Evolutionary conservation across 352 stramenopile genomes (phyloP).

Genomic region (Globisporangium apiculatum): DNA sequence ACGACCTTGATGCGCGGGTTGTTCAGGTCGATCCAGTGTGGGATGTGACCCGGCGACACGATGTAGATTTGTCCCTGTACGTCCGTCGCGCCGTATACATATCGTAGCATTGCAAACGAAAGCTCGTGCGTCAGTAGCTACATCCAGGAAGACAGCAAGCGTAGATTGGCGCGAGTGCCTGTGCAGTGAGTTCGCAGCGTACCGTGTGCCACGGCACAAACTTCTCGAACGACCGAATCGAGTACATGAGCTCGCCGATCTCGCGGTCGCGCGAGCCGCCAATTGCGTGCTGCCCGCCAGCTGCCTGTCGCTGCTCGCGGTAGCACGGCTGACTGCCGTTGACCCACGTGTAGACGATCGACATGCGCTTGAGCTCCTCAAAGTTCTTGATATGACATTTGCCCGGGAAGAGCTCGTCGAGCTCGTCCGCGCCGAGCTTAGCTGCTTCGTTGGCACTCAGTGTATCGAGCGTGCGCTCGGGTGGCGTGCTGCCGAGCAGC

Average conservation of each 20-base stretch:
- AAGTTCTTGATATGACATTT: constrained; percentile 86
- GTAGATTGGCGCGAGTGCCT: no score
- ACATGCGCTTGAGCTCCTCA: constrained; percentile 74
- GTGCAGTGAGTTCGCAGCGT: neutral
- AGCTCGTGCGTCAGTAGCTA: neutral
- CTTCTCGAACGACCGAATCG: constrained; percentile 80
- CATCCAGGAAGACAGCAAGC: no score
- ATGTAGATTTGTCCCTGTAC: constrained; percentile 74
- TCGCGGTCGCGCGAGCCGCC: constrained; percentile 79
- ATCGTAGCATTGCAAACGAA: neutral
- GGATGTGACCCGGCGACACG: constrained; percentile 75
- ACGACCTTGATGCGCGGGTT: constrained; percentile 83
- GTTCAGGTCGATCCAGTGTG: constrained; percentile 72
- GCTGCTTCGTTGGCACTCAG: constrained; percentile 24
- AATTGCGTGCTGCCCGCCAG: constrained; percentile 61
- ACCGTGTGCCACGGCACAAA: constrained; percentile 76
- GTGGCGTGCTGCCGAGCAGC: constrained; percentile 31
- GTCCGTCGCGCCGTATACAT: no score
- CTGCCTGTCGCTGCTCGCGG: constrained; percentile 50
- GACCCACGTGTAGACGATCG: constrained; percentile 88
- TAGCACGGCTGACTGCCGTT: constrained; percentile 86
- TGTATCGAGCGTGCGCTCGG: constrained; percentile 24
- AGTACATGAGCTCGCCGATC: constrained; percentile 86
- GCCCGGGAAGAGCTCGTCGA: constrained; percentile 57
- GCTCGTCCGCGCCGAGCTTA: constrained; percentile 30